These are phyloP conservation scores for Dendrostoma leiphaemia DNA, from an alignment of 2,329 filamentous ascomycete species.

Conservation along the genomic window DNA sequence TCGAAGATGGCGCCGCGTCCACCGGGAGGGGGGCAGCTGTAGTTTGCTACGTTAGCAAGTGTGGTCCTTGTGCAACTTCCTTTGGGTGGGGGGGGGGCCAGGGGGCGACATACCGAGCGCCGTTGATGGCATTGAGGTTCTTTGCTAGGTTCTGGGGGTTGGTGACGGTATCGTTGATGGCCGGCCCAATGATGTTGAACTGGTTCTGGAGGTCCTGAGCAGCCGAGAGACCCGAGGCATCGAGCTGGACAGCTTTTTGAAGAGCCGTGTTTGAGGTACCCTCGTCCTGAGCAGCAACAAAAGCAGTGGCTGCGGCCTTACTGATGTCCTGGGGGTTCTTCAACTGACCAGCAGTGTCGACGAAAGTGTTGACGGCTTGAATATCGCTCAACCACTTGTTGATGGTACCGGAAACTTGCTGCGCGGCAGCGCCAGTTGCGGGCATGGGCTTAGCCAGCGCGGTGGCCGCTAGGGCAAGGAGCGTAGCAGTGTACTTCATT, in stretches of 20 bases:
- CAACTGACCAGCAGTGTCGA: constrained; percentile 8
- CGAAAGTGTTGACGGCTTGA: constrained; percentile 5
- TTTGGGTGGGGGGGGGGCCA: too few species aligned
- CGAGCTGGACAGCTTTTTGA: constrained; percentile 1
- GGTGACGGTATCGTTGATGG: constrained; percentile 10
- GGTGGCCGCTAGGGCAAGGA: constrained; percentile 4
- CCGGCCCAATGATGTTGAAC: constrained; percentile 13
- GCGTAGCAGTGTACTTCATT: constrained; percentile 1
- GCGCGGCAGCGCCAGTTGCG: background rate
- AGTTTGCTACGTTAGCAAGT: background rate
- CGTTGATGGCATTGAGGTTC: constrained; percentile 14
- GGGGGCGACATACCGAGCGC: constrained; percentile 5
- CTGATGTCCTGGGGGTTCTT: constrained; percentile 5
- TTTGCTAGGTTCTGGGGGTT: constrained; percentile 11
- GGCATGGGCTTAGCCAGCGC: constrained; percentile 5
- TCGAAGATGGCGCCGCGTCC: constrained; percentile 9
- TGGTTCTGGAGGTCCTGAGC: background rate
- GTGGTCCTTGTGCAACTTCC: too few species aligned
- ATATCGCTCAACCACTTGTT: constrained; percentile 10
- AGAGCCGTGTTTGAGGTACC: constrained; percentile 2
- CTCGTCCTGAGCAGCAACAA: constrained; percentile 13
- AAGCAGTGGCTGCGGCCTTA: constrained; percentile 3
- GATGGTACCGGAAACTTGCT: constrained; percentile 1
- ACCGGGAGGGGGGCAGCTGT: constrained; percentile 7
- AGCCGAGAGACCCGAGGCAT: background rate